phyloP scores from a whole-genome alignment of 192 early-diverging fungal genomes.

The Phlyctochytrium bullatum region DNA sequence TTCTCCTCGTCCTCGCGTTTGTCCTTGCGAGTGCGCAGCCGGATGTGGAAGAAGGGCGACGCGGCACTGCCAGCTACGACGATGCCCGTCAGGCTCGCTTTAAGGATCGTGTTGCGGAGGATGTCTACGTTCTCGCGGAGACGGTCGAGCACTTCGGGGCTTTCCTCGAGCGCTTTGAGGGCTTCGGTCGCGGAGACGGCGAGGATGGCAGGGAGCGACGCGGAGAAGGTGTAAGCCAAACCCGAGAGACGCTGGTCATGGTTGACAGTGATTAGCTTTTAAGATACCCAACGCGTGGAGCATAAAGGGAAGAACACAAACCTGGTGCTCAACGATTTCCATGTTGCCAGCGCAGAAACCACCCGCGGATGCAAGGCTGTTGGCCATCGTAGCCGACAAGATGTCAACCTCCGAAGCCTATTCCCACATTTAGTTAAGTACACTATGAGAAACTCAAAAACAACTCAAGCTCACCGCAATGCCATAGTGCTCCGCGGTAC shows the following conservation, averaged over 20 bases:
- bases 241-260: slow-evolving; percentile 83
- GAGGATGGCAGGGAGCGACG: slow-evolving; percentile 90
- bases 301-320: not conserved
- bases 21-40: slow-evolving; percentile 38
- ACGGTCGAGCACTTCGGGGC: slow-evolving; percentile 45
- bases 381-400: slow-evolving; percentile 80
- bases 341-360: slow-evolving; percentile 89
- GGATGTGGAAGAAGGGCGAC: slow-evolving; percentile 79
- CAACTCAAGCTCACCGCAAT: slow-evolving; percentile 50
- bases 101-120: slow-evolving; percentile 58
- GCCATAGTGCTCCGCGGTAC: slow-evolving; percentile 80
- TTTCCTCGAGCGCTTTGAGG: slow-evolving; percentile 57
- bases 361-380: slow-evolving; percentile 76
- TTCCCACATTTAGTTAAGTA: slow-evolving; percentile 6
- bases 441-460: slow-evolving; percentile 5
- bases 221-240: slow-evolving; percentile 88
- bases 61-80: slow-evolving; percentile 50
- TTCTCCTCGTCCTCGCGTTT: slow-evolving; percentile 70
- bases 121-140: slow-evolving; percentile 64
- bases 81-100: slow-evolving; percentile 44
- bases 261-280: not conserved
- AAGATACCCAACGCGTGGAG: not conserved
- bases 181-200: slow-evolving; percentile 85
- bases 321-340: slow-evolving; percentile 80
- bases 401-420: slow-evolving; percentile 79